A percentile compares a stretch with the other conserved stretches of the same genome.
Conservation (phyloP, 305 asterid genomes). For the Rubia peregrina region DNA sequence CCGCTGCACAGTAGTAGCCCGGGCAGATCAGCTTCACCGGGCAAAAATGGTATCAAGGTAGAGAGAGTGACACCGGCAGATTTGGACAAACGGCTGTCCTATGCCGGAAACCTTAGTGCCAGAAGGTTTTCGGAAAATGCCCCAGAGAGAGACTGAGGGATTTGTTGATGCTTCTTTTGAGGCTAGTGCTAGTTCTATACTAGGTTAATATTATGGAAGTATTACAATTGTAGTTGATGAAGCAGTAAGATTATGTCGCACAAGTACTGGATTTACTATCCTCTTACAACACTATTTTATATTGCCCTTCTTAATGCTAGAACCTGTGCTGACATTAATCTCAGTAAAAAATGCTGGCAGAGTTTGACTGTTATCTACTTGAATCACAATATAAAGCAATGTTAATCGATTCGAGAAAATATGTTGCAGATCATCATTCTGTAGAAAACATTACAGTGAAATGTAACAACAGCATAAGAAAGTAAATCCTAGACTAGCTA, state of each 20-base stretch:
- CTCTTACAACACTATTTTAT: not conserved
- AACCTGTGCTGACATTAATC: not conserved
- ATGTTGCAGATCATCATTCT: not conserved
- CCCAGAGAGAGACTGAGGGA: conserved; percentile 62
- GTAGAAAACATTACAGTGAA: not conserved
- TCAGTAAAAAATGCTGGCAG: no score
- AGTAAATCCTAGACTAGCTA: no score
- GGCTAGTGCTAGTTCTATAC: conserved; percentile 1
- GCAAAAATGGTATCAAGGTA: conserved; percentile 30
- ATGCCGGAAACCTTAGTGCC: conserved; percentile 70
- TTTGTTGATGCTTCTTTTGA: not conserved
- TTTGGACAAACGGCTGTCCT: conserved; percentile 70
- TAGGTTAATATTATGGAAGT: conserved; percentile 11
- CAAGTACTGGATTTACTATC: not conserved
- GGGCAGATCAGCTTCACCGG: conserved; percentile 46
- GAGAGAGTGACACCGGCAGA: conserved; percentile 58
- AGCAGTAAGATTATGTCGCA: not conserved
- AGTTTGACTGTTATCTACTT: not conserved
- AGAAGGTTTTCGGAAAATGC: conserved; percentile 54
- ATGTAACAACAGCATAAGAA: not conserved
- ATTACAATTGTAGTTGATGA: not conserved
- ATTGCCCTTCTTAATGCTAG: not conserved
- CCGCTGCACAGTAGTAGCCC: conserved; percentile 64
- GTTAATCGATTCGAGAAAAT: not conserved
- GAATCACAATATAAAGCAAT: not conserved